phyloP scores from a whole-genome alignment of 2,329 filamentous ascomycete genomes.

The Hymenoscyphus linearis region DNA sequence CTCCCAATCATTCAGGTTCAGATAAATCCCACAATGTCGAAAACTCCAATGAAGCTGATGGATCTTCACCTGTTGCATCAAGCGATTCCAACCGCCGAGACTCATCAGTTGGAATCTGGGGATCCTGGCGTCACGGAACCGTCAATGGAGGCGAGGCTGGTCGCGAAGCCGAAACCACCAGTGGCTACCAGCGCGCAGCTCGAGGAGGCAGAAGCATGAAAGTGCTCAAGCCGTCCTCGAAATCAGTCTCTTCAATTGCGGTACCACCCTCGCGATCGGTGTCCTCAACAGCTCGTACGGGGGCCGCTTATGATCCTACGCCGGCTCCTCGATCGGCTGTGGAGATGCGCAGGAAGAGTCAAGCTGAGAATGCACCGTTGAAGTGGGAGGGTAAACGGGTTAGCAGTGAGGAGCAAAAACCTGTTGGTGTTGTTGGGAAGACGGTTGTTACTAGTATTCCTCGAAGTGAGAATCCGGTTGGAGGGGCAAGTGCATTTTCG shows the following conservation, averaged over 20 bases:
- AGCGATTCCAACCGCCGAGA: conserved; percentile 37
- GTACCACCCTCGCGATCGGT: conserved; percentile 32
- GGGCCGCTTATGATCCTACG: conserved; percentile 46
- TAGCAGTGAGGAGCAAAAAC: conserved; percentile 34
- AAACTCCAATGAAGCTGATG: conserved; percentile 11
- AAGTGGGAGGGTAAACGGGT: conserved; percentile 51
- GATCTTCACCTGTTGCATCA: conserved; percentile 10
- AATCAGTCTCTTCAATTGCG: conserved; percentile 49
- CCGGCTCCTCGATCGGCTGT: conserved; percentile 38
- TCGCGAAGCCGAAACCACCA: conserved; percentile 33
- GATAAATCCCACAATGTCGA: conserved; percentile 18
- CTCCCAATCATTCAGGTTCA: conserved; percentile 16
- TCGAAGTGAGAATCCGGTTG: conserved; percentile 73
- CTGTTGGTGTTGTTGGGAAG: neutral
- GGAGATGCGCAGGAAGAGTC: conserved; percentile 52
- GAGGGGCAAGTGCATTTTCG: conserved; percentile 87
- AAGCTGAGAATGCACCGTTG: conserved; percentile 31
- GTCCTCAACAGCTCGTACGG: conserved; percentile 42
- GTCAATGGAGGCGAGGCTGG: conserved; percentile 20
- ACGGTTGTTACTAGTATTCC: conserved; percentile 34
- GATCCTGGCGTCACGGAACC: conserved; percentile 60
- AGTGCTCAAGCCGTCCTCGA: conserved; percentile 74
- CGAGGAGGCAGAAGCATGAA: conserved; percentile 73
- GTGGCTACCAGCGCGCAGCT: conserved; percentile 63
- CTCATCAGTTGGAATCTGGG: conserved; percentile 57